Percentiles rank a stretch among this genome's conserved stretches.
These are phyloP conservation scores for Penicillium roqueforti DNA, from an alignment of 495 filamentous ascomycete species.

Conservation along the genomic window DNA sequence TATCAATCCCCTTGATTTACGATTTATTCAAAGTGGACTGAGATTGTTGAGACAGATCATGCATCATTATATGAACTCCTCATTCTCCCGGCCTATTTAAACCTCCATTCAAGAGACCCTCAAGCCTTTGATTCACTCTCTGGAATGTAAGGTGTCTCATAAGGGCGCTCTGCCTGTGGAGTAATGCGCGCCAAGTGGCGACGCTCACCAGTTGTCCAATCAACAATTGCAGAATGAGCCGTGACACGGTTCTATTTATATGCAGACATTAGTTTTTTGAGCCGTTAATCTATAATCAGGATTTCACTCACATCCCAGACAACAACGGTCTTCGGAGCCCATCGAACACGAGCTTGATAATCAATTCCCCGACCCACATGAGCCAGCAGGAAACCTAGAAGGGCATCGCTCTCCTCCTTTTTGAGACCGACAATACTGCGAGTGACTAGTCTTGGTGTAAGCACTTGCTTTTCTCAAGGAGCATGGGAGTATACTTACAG, in stretches of 20 bases:
- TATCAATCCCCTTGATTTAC: too few relatives aligned
- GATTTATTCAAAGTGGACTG: too few relatives aligned
- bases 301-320: slow-evolving; percentile 65
- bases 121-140: slow-evolving; percentile 1
- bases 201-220: slow-evolving; percentile 70
- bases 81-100: too few relatives aligned
- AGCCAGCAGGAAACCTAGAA: slow-evolving; percentile 74
- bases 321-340: slow-evolving; percentile 70
- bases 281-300: neutral
- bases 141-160: slow-evolving; percentile 20
- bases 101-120: neutral
- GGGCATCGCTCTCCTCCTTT: slow-evolving; percentile 70
- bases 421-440: slow-evolving; percentile 69
- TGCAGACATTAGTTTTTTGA: slow-evolving; percentile 8
- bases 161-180: slow-evolving; percentile 64
- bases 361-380: slow-evolving; percentile 71
- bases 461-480: neutral
- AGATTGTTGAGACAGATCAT: too few relatives aligned
- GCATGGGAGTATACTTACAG: slow-evolving; percentile 49
- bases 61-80: too few relatives aligned
- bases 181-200: slow-evolving; percentile 79
- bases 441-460: slow-evolving; percentile 49
- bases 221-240: slow-evolving; percentile 69
- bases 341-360: slow-evolving; percentile 72
- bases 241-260: slow-evolving; percentile 69